These are phyloP conservation scores for Ogataea naganishii DNA, from an alignment of 805 yeast species.

Conservation along the genomic window DNA sequence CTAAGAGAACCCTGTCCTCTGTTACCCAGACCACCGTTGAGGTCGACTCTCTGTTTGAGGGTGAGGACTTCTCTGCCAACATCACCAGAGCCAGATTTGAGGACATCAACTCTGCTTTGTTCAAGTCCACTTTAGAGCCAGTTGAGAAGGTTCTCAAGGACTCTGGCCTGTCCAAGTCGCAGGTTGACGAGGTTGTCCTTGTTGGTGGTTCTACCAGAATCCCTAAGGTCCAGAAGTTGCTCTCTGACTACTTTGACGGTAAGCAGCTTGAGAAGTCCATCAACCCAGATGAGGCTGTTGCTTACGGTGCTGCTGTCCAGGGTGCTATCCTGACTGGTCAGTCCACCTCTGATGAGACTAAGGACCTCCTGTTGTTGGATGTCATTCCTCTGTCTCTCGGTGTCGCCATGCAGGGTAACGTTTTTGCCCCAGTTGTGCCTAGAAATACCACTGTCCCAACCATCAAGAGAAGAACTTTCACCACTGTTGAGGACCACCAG, in stretches of 20 bases:
- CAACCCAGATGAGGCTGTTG: conserved; percentile 99
- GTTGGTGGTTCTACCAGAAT: conserved; percentile 99
- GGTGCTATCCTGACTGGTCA: conserved; percentile 97
- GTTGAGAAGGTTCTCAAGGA: conserved; percentile 94
- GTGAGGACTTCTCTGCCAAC: conserved; percentile 90
- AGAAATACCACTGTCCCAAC: conserved; percentile 99
- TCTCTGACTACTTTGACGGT: conserved; percentile 93
- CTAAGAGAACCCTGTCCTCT: conserved; percentile 96
- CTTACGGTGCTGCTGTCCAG: conserved; percentile 99
- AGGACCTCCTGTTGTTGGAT: conserved; percentile 91
- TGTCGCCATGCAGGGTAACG: conserved; percentile 99
- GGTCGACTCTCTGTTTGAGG: conserved; percentile 90
- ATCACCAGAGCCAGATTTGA: conserved; percentile 98
- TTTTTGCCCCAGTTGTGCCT: conserved; percentile 97
- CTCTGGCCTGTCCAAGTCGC: conserved; percentile 74
- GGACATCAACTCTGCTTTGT: conserved; percentile 86
- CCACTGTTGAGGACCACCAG: conserved; percentile 98
- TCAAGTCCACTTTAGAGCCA: conserved; percentile 90
- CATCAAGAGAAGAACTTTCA: conserved; percentile 97
- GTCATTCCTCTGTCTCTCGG: conserved; percentile 98
- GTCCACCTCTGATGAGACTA: conserved; percentile 84
- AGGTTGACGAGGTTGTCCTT: conserved; percentile 88
- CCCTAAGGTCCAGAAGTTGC: conserved; percentile 94
- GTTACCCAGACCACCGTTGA: conserved; percentile 94
- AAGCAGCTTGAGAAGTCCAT: conserved; percentile 94